A percentile compares a stretch with the other conserved stretches of the same genome.
Conservation (phyloP, 2,329 filamentous ascomycete genomes). For the Aureobasidium sp. region DNA sequence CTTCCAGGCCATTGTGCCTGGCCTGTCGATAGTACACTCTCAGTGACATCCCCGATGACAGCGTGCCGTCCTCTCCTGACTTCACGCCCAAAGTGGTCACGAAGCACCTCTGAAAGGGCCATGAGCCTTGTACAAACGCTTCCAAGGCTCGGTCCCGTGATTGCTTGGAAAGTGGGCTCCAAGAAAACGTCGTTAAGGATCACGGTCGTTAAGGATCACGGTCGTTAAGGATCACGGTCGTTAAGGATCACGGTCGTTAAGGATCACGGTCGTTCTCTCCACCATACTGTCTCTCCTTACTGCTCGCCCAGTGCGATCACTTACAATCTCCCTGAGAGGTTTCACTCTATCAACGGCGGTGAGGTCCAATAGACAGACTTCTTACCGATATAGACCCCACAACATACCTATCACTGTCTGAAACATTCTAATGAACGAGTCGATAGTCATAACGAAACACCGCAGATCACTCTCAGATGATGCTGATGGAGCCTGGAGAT, state of each 20-base stretch:
- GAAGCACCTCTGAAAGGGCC: neutral
- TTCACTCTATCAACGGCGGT: neutral
- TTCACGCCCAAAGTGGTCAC: no score
- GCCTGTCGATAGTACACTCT: neutral
- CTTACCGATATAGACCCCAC: neutral
- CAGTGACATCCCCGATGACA: neutral
- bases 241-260: no score
- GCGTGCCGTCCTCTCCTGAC: neutral
- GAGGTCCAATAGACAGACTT: neutral
- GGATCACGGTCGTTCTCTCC: neutral
- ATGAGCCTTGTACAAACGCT: neutral
- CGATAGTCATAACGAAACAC: conserved; percentile 11
- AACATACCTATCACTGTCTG: neutral
- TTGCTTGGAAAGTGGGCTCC: neutral
- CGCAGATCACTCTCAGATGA: neutral
- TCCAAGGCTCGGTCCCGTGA: neutral
- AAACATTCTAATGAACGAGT: conserved; percentile 1
- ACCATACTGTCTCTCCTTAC: neutral
- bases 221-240: no score
- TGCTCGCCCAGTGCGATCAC: neutral
- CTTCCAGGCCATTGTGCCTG: neutral
- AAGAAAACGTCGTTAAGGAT: neutral
- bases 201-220: no score
- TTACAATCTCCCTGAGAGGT: neutral
- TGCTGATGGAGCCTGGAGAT: neutral